Evolutionary conservation across 306 rosid species (phyloP), one percentile per base, ranked within the genome.

Genomic region (Psophocarpus tetragonolobus): DNA sequence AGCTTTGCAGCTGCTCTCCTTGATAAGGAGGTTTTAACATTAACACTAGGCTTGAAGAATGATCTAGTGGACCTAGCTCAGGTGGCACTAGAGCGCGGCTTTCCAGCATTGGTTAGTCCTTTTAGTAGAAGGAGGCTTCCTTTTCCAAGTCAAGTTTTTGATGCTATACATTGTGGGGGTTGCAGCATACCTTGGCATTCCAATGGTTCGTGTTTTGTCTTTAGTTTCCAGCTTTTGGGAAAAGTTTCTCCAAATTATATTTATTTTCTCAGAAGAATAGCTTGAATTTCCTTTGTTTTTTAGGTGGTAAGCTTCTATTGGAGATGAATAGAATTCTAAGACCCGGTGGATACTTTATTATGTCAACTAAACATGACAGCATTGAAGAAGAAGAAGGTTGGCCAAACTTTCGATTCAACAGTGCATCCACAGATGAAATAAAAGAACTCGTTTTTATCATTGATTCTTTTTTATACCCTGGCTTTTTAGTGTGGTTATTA

Each of bases 291-390:
- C 41, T 76, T 69, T 2, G 14, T 36, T 36, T 76, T 75, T 60
- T 85, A 95, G 98, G 93, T 66, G 98, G 97, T 39, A 95, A 83
- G 85, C 97, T 86, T 79, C 92, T 95, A 60, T 80, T 95, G 20
- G 98, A 95, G 90, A 91, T 95, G 90, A 95, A 95, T 78, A 86
- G 98, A 73, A 85, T 95, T 82, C 85, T 95, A 82, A 80, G 98
- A 73, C 96, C 97, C 0, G 86, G 96, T 2, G 98, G 98, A 63
- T 95, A 92, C 93, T 95, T 91, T 85, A 71, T 92, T 71, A 83
- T 92, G 87, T 92, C 97, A 62, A 82, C 97, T 63, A 92, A 86
- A 85, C 96, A 89, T 56, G 93, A 89, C 70, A 82, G 80, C 82
- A 84, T 89, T 51, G 98, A 95, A 90, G 96, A 80, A 60, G 97